Evolutionary conservation across 1,284 basidiomycete genomes (phyloP).

Genomic region (Boletus mariae): DNA sequence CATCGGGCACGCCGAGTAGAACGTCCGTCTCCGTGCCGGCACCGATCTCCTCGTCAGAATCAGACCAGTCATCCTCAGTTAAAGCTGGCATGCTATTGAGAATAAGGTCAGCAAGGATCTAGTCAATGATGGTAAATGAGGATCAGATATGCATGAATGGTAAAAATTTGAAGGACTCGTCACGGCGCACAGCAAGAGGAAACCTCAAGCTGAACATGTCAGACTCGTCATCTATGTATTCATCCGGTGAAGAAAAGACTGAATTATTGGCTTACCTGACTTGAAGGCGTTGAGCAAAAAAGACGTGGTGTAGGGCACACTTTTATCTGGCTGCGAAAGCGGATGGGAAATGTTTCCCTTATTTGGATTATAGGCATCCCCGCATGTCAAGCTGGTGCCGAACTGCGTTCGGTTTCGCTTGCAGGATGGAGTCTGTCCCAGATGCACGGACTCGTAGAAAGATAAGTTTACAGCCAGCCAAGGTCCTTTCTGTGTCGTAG

Average conservation of each 20-base stretch:
- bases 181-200: constrained; percentile 53
- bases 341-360: constrained; percentile 23
- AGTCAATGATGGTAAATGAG: constrained; percentile 11
- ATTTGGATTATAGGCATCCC: constrained; percentile 9
- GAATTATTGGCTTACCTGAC: constrained; percentile 27
- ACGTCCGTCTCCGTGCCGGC: constrained; percentile 66
- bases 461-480: constrained; percentile 55
- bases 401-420: constrained; percentile 5
- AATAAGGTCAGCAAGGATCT: constrained; percentile 20
- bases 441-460: constrained; percentile 69
- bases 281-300: constrained; percentile 5
- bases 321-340: constrained; percentile 6
- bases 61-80: constrained; percentile 66
- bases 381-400: not conserved
- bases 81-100: constrained; percentile 34
- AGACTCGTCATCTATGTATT: constrained; percentile 87
- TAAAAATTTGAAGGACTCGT: constrained; percentile 59
- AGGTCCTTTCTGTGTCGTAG: constrained; percentile 54
- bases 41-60: constrained; percentile 62
- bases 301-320: not conserved
- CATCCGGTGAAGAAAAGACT: constrained; percentile 45
- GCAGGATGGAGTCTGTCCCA: constrained; percentile 55
- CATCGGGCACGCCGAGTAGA: constrained; percentile 74
- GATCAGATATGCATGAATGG: constrained; percentile 91
- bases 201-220: constrained; percentile 57